Evolutionary conservation across 371 early-diverging fungal genomes (phyloP).

Genomic region (Umbelopsis sp.): DNA sequence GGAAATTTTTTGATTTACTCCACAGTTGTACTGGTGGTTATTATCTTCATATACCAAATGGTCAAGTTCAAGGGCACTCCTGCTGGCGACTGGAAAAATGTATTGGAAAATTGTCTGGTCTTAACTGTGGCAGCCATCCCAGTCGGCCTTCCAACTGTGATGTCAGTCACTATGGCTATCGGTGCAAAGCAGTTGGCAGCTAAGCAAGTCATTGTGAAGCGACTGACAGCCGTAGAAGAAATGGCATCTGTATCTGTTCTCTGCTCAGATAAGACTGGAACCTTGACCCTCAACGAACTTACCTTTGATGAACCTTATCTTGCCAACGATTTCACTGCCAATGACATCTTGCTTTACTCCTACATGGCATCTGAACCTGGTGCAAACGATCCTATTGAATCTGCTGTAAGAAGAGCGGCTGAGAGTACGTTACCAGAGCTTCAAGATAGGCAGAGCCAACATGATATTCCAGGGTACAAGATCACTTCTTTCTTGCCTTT

Average conservation of each 20-base stretch:
- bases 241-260: conserved; percentile 87
- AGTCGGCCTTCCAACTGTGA: conserved; percentile 90
- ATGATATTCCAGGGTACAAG: conserved; percentile 81
- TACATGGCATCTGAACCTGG: conserved; percentile 91
- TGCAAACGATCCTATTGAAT: conserved; percentile 93
- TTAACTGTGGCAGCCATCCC: conserved; percentile 94
- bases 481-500: conserved; percentile 89
- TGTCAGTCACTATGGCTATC: conserved; percentile 94
- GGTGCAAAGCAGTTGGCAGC: conserved; percentile 86
- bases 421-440: conserved; percentile 88
- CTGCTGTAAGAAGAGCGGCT: conserved; percentile 87
- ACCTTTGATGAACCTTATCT: conserved; percentile 91
- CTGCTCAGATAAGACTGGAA: conserved; percentile 94
- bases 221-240: conserved; percentile 89
- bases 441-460: conserved; percentile 74
- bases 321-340: conserved; percentile 66
- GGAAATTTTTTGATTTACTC: conserved; percentile 80
- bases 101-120: conserved; percentile 74
- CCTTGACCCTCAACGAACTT: conserved; percentile 86
- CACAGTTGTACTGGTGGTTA: conserved; percentile 70
- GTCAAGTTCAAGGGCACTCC: conserved; percentile 39
- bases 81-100: conserved; percentile 34
- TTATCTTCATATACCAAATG: conserved; percentile 76
- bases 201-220: conserved; percentile 90
- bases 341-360: conserved; percentile 86